phyloP scores from a whole-genome alignment of 1,139 yeast species.

The Pichia sp. region DNA sequence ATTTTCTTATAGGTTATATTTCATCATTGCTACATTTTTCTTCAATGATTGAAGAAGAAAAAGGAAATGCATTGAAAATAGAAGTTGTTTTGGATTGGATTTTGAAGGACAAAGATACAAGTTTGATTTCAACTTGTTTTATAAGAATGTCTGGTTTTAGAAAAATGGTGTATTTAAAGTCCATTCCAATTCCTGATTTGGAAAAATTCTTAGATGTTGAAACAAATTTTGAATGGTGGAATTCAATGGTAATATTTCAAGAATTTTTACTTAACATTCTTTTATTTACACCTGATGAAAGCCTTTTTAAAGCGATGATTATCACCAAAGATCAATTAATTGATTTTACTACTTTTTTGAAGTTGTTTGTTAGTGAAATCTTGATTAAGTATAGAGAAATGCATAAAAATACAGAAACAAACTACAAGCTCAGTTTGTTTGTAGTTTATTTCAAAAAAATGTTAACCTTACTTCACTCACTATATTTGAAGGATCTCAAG shows the following conservation, averaged over 20 bases:
- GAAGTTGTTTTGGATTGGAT: slow-evolving; percentile 10
- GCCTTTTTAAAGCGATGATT: slow-evolving; percentile 1
- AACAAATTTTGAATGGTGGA: slow-evolving; percentile 4
- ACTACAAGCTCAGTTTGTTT: not conserved
- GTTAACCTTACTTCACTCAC: slow-evolving; percentile 50
- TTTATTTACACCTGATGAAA: slow-evolving; percentile 6
- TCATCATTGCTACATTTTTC: slow-evolving; percentile 7
- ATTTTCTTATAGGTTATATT: not conserved
- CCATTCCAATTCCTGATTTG: not conserved
- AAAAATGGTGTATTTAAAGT: not conserved
- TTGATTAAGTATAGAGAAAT: slow-evolving; percentile 8
- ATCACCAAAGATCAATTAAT: slow-evolving; percentile 42
- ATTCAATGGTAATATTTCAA: slow-evolving; percentile 3
- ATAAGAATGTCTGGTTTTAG: not conserved
- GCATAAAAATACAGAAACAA: not conserved
- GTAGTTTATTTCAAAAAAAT: slow-evolving; percentile 3
- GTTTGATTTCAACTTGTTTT: slow-evolving; percentile 1
- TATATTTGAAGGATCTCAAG: slow-evolving; percentile 65
- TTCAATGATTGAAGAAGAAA: not conserved
- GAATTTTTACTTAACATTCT: slow-evolving; percentile 8
- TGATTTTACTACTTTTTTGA: slow-evolving; percentile 44
- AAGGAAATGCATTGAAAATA: not conserved
- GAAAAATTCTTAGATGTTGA: not conserved
- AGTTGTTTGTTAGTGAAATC: slow-evolving; percentile 41
- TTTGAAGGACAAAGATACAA: slow-evolving; percentile 1